Evolutionary conservation across 768 basidiomycete species (phyloP).

Genomic region (Leucosporidium yakuticum): DNA sequence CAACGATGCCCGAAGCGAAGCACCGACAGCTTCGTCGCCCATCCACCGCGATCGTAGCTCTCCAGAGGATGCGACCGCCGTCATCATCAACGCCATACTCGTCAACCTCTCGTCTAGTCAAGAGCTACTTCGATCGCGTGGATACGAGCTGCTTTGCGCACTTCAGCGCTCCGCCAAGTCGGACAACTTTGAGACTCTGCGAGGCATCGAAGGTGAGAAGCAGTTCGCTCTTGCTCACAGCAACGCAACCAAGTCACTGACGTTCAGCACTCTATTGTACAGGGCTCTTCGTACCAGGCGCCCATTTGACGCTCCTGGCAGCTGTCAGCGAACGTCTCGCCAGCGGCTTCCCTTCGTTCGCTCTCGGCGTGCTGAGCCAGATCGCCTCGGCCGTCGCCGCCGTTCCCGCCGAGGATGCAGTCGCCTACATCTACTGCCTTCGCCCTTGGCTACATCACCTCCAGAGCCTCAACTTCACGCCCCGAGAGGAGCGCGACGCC

Average conservation of each 20-base stretch:
- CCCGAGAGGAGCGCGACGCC: slow-evolving; percentile 61
- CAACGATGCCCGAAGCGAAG: background rate
- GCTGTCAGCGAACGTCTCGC: slow-evolving; percentile 67
- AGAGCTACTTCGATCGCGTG: slow-evolving; percentile 68
- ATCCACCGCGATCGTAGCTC: slow-evolving; percentile 59
- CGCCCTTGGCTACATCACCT: slow-evolving; percentile 85
- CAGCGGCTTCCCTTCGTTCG: slow-evolving; percentile 36
- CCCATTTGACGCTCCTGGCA: slow-evolving; percentile 57
- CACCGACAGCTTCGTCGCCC: background rate
- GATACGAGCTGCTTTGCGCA: slow-evolving; percentile 70
- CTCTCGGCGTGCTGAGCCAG: slow-evolving; percentile 43
- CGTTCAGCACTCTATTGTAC: background rate
- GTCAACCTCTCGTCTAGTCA: slow-evolving; percentile 68
- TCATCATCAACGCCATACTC: slow-evolving; percentile 78
- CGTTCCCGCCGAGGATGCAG: slow-evolving; percentile 52
- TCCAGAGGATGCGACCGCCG: slow-evolving; percentile 73
- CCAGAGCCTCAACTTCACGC: slow-evolving; percentile 62
- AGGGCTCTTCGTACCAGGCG: slow-evolving; percentile 69
- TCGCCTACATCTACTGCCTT: slow-evolving; percentile 72
- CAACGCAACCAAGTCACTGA: background rate
- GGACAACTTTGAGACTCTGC: slow-evolving; percentile 36
- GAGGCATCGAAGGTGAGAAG: background rate
- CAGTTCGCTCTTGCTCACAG: no score
- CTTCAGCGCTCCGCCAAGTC: slow-evolving; percentile 68
- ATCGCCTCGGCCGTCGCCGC: slow-evolving; percentile 57